Evolutionary conservation across 106 monocot species (phyloP).

Genomic region (Hemerocallis citrina): DNA sequence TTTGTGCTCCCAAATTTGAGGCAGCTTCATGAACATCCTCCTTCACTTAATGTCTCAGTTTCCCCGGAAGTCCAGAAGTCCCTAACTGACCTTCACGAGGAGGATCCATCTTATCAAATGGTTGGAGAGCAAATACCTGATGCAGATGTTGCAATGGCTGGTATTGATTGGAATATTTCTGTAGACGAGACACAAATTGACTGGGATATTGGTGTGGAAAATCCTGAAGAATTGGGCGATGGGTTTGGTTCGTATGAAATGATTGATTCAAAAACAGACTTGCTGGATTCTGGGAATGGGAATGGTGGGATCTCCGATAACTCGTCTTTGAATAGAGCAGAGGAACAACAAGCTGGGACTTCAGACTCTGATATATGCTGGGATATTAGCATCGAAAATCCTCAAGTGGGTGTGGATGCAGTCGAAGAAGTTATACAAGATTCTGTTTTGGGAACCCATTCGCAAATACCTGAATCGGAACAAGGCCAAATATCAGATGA

Average conservation of each 20-base stretch:
- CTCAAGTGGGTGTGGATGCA: conserved; percentile 24
- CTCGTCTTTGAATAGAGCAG: conserved; percentile 9
- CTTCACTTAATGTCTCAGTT: conserved; percentile 58
- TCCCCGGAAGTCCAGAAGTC: conserved; percentile 50
- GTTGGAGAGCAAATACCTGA: conserved; percentile 20
- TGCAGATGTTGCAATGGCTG: conserved; percentile 23
- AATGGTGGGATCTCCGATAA: conserved; percentile 23
- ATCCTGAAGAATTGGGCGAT: conserved; percentile 45
- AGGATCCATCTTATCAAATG: conserved; percentile 5
- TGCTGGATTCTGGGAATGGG: conserved; percentile 34
- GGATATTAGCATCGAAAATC: conserved; percentile 80
- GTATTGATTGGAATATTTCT: conserved; percentile 90
- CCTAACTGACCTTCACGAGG: conserved; percentile 19
- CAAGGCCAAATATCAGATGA: conserved; percentile 20
- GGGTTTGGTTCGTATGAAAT: conserved; percentile 81
- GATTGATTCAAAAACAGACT: conserved; percentile 56
- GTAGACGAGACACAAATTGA: conserved; percentile 78
- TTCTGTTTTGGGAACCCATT: conserved; percentile 18
- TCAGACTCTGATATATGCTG: conserved; percentile 75
- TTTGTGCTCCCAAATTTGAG: conserved; percentile 58
- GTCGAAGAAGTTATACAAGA: conserved; percentile 27
- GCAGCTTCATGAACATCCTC: conserved; percentile 62
- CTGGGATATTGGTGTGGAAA: conserved; percentile 66
- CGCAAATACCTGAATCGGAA: conserved; percentile 13
- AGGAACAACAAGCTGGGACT: conserved; percentile 20